Base-by-base conservation (phyloP, 2,329 filamentous ascomycete species). In the Ceratocystis destructans region DNA sequence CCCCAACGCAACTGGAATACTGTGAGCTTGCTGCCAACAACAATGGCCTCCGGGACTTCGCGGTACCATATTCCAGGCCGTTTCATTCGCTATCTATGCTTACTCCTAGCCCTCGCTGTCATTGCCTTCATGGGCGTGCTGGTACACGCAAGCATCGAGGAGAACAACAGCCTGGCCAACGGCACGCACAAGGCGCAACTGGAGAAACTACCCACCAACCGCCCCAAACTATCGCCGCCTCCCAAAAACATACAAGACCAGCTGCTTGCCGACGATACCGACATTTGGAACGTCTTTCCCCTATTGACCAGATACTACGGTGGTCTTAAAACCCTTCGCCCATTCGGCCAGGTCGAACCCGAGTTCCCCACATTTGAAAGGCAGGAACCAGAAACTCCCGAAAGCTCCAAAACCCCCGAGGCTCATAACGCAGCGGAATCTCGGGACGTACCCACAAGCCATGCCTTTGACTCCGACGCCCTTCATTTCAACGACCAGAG, bases 261-360 rank as follows among this genome's bases (percentile, higher is more conserved):
- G 28, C 17, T 59, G 28, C 55, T 59, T 20, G 10, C 28, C 55
- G 55, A 59, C 2, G 55, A 37, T n/a, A 33, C 55, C 0, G 76
- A 83, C 5, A 7, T 59, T 4, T 97, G 92, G 91, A 89, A 96
- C 73, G 83, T 82, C 8, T 97, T 96, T 73, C 84, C 86, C 0
- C 95, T 96, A 72, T 75, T 99, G 69, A 87, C 87, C 68, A 83
- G 92, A 69, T 99, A 96, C 74, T 94, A 96, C 74, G 93, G 91
- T 15, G 94, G 94, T 0, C 81, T 99, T 68, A 82, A 87, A 69
- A 87, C 83, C 0, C 73, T 99, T 69, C 83, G 89, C 0, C 76
- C 84, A 0, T 77, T 85, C 31, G 74, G 80, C 15, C 79, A 89
- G 61, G 93, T 92, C 70, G 78, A 81, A 8, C 87, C 92, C 0